Conservation (phyloP, 805 yeast genomes). For the Spencermartinsiella europaea region DNA sequence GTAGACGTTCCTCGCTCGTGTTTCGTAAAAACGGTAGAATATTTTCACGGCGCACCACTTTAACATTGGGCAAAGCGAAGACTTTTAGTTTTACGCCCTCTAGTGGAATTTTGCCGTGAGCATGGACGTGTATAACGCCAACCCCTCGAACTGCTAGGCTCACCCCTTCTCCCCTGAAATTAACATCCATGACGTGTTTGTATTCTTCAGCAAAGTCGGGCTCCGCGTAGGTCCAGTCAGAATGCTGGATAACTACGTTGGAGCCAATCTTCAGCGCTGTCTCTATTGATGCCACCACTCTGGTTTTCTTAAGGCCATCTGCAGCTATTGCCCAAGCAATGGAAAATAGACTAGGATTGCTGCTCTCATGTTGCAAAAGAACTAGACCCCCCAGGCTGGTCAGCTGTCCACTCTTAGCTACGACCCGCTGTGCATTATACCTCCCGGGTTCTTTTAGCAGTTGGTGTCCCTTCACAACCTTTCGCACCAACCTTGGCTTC, state of each 20-base stretch:
- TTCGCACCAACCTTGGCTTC: conserved; percentile 19
- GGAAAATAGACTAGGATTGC: conserved; percentile 10
- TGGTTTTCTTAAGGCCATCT: conserved; percentile 20
- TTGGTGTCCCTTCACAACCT: conserved; percentile 21
- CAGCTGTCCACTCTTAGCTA: conserved; percentile 26
- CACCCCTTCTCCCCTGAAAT: conserved; percentile 19
- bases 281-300: conserved; percentile 22
- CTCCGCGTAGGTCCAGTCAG: conserved; percentile 23
- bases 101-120: conserved; percentile 28
- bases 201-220: conserved; percentile 9
- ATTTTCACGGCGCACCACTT: conserved; percentile 23
- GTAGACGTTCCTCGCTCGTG: no score
- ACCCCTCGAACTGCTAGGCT: conserved; percentile 29
- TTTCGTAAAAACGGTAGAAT: conserved; percentile 19
- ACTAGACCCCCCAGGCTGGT: conserved; percentile 34
- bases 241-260: conserved; percentile 14
- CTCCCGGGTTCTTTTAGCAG: conserved; percentile 21
- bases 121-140: conserved; percentile 30
- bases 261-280: conserved; percentile 17
- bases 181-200: conserved; percentile 4
- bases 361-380: conserved; percentile 22
- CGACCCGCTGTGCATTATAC: conserved; percentile 23
- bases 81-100: conserved; percentile 25
- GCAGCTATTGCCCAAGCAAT: conserved; percentile 29
- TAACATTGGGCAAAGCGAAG: conserved; percentile 22